These are phyloP conservation scores for Peterozyma toletana DNA, from an alignment of 805 yeast species.

Conservation along the genomic window DNA sequence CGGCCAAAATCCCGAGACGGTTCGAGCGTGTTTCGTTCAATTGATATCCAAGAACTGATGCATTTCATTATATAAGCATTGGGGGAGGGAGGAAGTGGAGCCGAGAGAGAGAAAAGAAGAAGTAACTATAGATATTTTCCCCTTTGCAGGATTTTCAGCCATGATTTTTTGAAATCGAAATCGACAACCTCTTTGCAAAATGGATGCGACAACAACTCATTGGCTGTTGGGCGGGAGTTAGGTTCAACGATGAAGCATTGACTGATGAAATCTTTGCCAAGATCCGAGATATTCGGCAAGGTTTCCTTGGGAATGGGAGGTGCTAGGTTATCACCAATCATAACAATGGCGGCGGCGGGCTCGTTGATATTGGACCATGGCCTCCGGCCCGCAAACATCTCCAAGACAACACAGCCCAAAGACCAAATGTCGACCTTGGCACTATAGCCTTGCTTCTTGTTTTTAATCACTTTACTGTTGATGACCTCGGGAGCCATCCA, in stretches of 20 bases:
- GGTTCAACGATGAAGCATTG: slow-evolving; percentile 76
- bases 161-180: slow-evolving; percentile 35
- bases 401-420: slow-evolving; percentile 91
- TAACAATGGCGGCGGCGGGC: slow-evolving; percentile 90
- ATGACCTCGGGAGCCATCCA: slow-evolving; percentile 99
- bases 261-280: slow-evolving; percentile 67
- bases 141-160: too few relatives aligned
- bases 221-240: slow-evolving; percentile 83
- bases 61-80: too few relatives aligned
- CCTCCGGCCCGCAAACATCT: slow-evolving; percentile 95
- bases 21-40: too few relatives aligned
- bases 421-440: slow-evolving; percentile 99
- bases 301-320: slow-evolving; percentile 97
- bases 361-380: slow-evolving; percentile 93
- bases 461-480: slow-evolving; percentile 60
- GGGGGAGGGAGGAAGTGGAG: too few relatives aligned
- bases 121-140: too few relatives aligned
- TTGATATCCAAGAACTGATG: too few relatives aligned
- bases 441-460: slow-evolving; percentile 82
- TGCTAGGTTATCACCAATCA: slow-evolving; percentile 76
- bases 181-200: slow-evolving; percentile 30
- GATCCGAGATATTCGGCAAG: slow-evolving; percentile 48
- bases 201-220: slow-evolving; percentile 44
- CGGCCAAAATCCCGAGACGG: too few relatives aligned
- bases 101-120: too few relatives aligned